Evolutionary conservation across 208 protist genomes (phyloP), one percentile per base, ranked within the genome.

Genomic region (Crithidia acanthocephali): DNA sequence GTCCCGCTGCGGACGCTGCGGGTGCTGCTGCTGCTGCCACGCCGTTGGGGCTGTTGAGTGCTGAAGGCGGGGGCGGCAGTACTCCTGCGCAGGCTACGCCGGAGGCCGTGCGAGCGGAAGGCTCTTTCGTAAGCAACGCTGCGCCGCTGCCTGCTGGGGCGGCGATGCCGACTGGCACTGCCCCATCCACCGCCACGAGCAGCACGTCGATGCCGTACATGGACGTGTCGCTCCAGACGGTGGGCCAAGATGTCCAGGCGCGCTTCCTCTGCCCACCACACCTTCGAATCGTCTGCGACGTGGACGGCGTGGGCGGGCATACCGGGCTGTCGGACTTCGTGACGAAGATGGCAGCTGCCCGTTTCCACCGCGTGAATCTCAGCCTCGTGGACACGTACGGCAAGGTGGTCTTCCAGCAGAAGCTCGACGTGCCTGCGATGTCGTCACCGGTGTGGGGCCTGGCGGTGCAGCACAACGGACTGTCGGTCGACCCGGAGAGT

Each of bases 391-490:
- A 93, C 69, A 23, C 48, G 45, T 58, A 65, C 28, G 87, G 87
- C 25, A 58, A 76, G 15, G 68, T 88, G 3, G 84, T 84, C 16
- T 95, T 93, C 65, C 85, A 92, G 67, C 90, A 95, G 71, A 82
- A 87, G 66, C 68, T 95, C 6, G 71, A 80, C 4, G 51, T 95
- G 8, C 90, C 90, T 8, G 63, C 87, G 6, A 79, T 90, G 71
- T 69, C 58, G 13, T 68, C 84, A 23, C 20, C 72, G 1, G 51
- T 79, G 25, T 95, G 90, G 90, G 84, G 84, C 2, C 35, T 95
- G 25, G 79, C 75, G 30, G 55, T 95, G 57, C 85, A 91, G 76
- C 79, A 87, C 48, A 78, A 76, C 60, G 85, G 79, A 5, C 48
- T 95, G 7, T 53, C 76, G 2, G 78, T 95, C 0, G 86, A 91